Conservation (phyloP, 2,329 filamentous ascomycete species). For the Trichoderma polysporum region DNA sequence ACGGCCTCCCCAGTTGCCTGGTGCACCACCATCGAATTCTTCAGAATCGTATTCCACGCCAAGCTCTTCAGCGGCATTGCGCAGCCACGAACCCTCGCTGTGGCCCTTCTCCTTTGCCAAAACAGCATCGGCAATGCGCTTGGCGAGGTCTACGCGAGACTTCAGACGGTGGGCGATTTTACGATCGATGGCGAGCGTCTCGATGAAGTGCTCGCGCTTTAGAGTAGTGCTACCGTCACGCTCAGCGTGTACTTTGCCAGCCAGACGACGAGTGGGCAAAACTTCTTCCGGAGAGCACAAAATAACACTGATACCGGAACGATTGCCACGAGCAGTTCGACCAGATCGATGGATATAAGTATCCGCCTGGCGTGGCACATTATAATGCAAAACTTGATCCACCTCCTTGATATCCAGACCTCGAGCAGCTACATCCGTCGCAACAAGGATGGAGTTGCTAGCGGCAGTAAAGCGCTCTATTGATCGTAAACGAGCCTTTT, state of each 20-base stretch:
- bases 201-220: conserved; percentile 66
- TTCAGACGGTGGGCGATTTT: conserved; percentile 74
- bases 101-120: conserved; percentile 85
- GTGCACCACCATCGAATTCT: conserved; percentile 77
- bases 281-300: conserved; percentile 93
- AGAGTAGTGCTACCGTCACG: conserved; percentile 48
- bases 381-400: conserved; percentile 90
- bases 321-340: conserved; percentile 81
- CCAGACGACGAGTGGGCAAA: conserved; percentile 74
- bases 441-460: conserved; percentile 71
- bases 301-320: conserved; percentile 76
- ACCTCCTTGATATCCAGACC: conserved; percentile 92
- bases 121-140: conserved; percentile 77
- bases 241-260: conserved; percentile 80
- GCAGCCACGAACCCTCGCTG: conserved; percentile 82
- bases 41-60: conserved; percentile 93
- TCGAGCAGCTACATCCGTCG: conserved; percentile 89
- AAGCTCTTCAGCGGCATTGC: conserved; percentile 82
- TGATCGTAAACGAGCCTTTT: conserved; percentile 91
- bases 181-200: conserved; percentile 79
- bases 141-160: conserved; percentile 75
- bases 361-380: conserved; percentile 87
- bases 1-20: conserved; percentile 61
- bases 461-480: conserved; percentile 81
- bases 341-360: conserved; percentile 95